Base-by-base conservation (phyloP, 2,329 filamentous ascomycete species). In the Purpureocillium takamizusanense region DNA sequence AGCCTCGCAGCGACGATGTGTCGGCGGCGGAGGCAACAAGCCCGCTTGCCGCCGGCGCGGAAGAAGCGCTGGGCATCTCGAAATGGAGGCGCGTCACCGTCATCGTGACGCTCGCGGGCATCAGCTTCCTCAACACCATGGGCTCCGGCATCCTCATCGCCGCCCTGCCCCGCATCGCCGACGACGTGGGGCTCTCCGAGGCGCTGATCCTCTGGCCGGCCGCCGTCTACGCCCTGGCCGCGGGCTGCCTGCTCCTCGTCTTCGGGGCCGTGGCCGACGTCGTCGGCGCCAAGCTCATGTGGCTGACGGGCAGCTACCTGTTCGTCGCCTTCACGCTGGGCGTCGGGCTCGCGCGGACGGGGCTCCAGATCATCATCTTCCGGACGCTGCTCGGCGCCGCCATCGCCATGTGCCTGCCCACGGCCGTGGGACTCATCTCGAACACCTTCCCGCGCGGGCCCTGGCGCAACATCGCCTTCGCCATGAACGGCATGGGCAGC, bases 401-500 rank as follows among this genome's bases (percentile, higher is more conserved):
- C 7, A 60, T 64, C 1, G 53, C 61, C 3, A 60, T 65, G 47
- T 62, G 58, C 37, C 45, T 65, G 3, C 61, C 62, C 0, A 59
- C 60, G 0, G 55, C 59, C 3, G 57, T 66, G 13, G 54, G 56
- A 11, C 42, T 64, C 17, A 59, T 64, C 35, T 56, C 62, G 0
- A 54, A 54, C 8, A 63, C 59, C 0, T 62, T 66, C 4, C 54
- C 59, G 0, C 54, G 45, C 13, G 62, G 62, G 0, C 43, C 45
- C 1, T 52, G 54, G 51, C 53, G 65, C 7, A 68, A 67, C 33
- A 55, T 60, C 3, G 64, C 56, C 1, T 69, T 69, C 36, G 61
- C 65, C 0, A 61, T 63, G 45, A 53, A 68, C 10, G 67, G 70
- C 2, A 59, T 68, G 44, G 63, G 62, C 3, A 60, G 64, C 30